Conservation (phyloP, 192 early-diverging fungal genomes). For the Entophlyctis helioformis region DNA sequence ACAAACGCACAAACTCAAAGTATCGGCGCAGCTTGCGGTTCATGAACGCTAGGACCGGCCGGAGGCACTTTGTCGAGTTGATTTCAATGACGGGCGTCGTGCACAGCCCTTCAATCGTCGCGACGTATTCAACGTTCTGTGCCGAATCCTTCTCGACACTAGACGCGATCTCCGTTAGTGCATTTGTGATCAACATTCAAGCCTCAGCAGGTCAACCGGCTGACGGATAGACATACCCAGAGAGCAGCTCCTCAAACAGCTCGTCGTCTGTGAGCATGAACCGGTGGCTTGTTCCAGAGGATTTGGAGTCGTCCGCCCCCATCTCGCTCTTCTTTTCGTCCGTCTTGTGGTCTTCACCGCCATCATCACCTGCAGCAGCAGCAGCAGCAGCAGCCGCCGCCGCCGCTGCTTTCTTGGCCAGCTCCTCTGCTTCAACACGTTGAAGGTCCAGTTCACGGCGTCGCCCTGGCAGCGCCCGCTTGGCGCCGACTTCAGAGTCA, state of each 20-base stretch:
- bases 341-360: conserved; percentile 6
- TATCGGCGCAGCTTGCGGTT: conserved; percentile 12
- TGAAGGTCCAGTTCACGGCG: background rate
- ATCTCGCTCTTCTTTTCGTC: background rate
- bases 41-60: conserved; percentile 20
- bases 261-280: conserved; percentile 5
- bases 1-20: conserved; percentile 21
- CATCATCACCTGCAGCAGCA: conserved; percentile 2
- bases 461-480: conserved; percentile 8
- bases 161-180: too few relatives aligned
- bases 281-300: too few relatives aligned
- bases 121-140: conserved; percentile 12
- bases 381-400: background rate
- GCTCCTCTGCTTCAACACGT: conserved; percentile 6
- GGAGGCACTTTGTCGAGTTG: conserved; percentile 15
- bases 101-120: conserved; percentile 13
- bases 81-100: conserved; percentile 24
- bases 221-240: too few relatives aligned
- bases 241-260: conserved; percentile 11
- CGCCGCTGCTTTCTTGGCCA: background rate
- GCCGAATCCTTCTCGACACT: conserved; percentile 26
- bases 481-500: conserved; percentile 21
- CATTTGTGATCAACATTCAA: too few relatives aligned
- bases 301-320: conserved; percentile 4
- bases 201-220: too few relatives aligned